Evolutionary conservation across 345 rosid genomes (phyloP), one percentile per base, ranked within the genome.

Genomic region (Acer campestre): DNA sequence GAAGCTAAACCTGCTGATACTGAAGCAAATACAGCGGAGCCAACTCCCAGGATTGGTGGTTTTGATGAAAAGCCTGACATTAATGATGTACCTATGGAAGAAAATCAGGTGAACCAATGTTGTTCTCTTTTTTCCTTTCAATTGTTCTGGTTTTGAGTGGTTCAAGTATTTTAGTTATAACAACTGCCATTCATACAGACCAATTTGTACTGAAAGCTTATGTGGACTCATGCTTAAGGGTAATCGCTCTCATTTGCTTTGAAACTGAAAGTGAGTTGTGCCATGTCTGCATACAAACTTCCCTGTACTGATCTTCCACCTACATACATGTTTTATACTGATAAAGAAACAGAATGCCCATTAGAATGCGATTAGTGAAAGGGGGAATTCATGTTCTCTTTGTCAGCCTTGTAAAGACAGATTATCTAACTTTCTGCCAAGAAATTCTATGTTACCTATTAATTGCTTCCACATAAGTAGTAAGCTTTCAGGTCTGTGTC

Each of bases 1-100:
- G 94, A 94, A 77, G 85, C 79, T 53, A 89, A 86, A 75, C 81
- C 80, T 63, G 80, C 77, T 67, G 91, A 90, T 40, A 53, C 35
- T n/a, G 89, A 83, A 16, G 80, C 76, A 62, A 80, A 18, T 78
- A 74, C 75, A 31, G 81, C 20, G 17, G 92, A 85, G 62, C 81
- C 80, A 62, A 83, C 78, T 76, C 63, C 88, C 42, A 84, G 77
- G 82, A 79, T 31, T 70, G 80, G 72, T 7, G 84, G 71, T 23
- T 61, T 83, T 56, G 91, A 88, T 66, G 96, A 87, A 76, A 92
- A 95, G 78, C 98, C 97, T 14, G 94, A 95, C 74, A 92, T 90
- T 17, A 92, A 93, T 76, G 92, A 92, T 68, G 64, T 82, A 10
- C 97, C 94, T 0, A 87, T 89, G 93, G 99, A 91, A 66, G 91